Evolutionary conservation across 768 basidiomycete species (phyloP), one percentile per base, ranked within the genome.

Genomic region (Amanita subjunquillea): DNA sequence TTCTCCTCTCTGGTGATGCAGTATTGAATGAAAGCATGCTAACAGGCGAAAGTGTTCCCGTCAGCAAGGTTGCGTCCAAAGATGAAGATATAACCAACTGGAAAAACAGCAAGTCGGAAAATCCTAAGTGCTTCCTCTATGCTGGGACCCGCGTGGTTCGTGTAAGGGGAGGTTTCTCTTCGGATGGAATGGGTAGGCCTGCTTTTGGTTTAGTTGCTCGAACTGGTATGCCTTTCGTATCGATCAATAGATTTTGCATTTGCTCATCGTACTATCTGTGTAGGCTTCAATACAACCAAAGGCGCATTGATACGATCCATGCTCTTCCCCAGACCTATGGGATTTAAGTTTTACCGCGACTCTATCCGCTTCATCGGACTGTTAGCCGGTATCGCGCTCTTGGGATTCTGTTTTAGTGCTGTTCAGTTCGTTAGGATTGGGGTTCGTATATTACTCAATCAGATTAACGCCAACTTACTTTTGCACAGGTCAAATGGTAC

Each of bases 1-100:
- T 97, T 57, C 76, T 99, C 6, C 80, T 99, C 27, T 90, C 91
- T 2, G 96, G 96, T 1, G 96, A 99, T 65, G 92, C 93, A 1
- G 95, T 99, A 54, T 87, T 98, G 48, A 98, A 98, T 65, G 96
- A 99, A 69, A 95, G 92, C 56, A 98, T 99, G 96, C 79, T 99
- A 22, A 98, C 96, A 0, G 96, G 96, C 10, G 96, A 99, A 69
- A 96, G 93, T 57, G 91, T 99, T 0, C 96, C 96, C 2, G 91
- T 99, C 48, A 89, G 89, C 64, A 99, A 99, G 65, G 68, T 79
- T 17, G 87, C 94, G 0, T 77, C 85, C 54, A 91, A 84, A 61
- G 87, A 91, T 58, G 84, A 84, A 25, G 85, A 84, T 49, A 73
- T 97, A 39, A 64, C 68, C 40, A 75, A 70, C 57, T 93, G 88